phyloP scores from a whole-genome alignment of 2,329 filamentous ascomycete species.

The Colletotrichum gigasporum region DNA sequence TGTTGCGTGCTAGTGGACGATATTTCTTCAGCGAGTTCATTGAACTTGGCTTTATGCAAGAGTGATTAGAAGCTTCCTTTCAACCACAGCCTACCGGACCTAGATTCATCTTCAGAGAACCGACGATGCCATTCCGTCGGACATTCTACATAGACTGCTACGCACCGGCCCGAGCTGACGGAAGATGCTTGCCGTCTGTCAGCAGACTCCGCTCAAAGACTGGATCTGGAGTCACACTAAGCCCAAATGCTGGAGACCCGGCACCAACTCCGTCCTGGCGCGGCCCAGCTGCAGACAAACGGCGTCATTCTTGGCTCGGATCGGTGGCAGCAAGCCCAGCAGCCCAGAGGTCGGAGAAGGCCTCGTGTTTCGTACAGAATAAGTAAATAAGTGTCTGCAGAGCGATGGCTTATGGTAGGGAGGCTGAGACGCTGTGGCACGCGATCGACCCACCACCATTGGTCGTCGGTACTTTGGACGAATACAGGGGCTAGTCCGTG shows the following conservation, averaged over 20 bases:
- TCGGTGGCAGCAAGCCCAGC: constrained; percentile 1
- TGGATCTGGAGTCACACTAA: constrained; percentile 15
- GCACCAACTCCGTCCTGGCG: constrained; percentile 17
- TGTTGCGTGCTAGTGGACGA: not conserved
- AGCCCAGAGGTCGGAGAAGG: not conserved
- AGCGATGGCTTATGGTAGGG: not conserved
- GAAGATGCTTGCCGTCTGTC: constrained; percentile 14
- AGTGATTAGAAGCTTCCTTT: no score
- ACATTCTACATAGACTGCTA: not conserved
- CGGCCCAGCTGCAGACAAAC: not conserved
- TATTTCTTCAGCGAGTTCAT: not conserved
- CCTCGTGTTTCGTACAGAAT: not conserved
- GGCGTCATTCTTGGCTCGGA: constrained; percentile 10
- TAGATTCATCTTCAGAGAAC: not conserved
- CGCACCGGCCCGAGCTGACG: constrained; percentile 6
- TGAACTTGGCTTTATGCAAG: not conserved
- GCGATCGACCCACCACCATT: constrained; percentile 21
- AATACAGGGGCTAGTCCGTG: constrained; percentile 28
- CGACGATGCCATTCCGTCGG: not conserved
- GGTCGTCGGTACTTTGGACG: constrained; percentile 18
- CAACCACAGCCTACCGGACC: no score
- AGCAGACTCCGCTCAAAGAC: constrained; percentile 20
- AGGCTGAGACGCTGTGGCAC: constrained; percentile 22
- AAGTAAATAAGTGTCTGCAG: not conserved
- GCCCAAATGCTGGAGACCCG: not conserved